Percentiles rank a stretch among this genome's conserved stretches.
Evolutionary conservation across 169 alveolate species (phyloP).

Genomic region (Cryptosporidium andersoni): DNA sequence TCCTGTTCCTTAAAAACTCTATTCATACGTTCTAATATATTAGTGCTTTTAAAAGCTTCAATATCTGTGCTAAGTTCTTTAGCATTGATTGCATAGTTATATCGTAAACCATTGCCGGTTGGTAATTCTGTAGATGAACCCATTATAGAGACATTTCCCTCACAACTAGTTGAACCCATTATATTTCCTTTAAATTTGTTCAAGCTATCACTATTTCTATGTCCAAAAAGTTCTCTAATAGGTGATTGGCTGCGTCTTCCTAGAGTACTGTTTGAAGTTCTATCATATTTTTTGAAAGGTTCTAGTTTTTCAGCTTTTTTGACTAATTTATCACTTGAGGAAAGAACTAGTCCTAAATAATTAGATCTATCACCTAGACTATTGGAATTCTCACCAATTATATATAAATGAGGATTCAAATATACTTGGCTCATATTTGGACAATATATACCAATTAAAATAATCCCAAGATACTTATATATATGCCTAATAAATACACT

Average conservation of each 20-base stretch:
- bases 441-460: constrained; percentile 32
- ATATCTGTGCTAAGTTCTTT: too few species aligned
- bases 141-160: too few species aligned
- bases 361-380: constrained; percentile 4
- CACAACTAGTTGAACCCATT: not conserved
- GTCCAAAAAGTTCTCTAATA: not conserved
- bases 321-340: constrained; percentile 8
- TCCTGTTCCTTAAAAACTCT: not conserved
- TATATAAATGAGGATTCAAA: constrained; percentile 37
- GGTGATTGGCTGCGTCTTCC: constrained; percentile 36
- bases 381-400: constrained; percentile 31
- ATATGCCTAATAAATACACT: constrained; percentile 15
- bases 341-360: constrained; percentile 19
- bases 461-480: constrained; percentile 20
- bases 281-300: constrained; percentile 11
- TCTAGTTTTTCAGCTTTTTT: constrained; percentile 40
- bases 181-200: not conserved
- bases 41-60: not conserved
- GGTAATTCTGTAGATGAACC: not conserved
- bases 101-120: too few species aligned
- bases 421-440: constrained; percentile 11
- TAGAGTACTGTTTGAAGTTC: not conserved
- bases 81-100: too few species aligned
- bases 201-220: not conserved
- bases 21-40: not conserved